Evolutionary conservation across 805 yeast genomes (phyloP).

Genomic region (Cyberlindnera lachancei): DNA sequence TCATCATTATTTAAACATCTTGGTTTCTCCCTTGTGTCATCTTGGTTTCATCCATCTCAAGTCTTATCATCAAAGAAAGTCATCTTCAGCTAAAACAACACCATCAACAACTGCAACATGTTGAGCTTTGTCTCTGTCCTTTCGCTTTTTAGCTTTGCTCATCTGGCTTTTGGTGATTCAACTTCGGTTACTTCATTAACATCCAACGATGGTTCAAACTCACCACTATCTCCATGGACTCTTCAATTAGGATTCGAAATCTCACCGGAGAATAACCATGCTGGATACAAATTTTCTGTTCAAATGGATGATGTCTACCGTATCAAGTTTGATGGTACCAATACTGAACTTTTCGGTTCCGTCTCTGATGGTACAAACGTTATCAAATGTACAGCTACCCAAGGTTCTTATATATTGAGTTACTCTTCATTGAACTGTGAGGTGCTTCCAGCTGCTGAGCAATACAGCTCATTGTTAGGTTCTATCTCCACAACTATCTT

Average conservation of each 20-base stretch:
- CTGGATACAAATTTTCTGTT: conserved; percentile 17
- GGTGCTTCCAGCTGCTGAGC: conserved; percentile 12
- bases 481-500: conserved; percentile 22
- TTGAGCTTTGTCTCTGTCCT: conserved; percentile 5
- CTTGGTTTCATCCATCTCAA: conserved; percentile 2
- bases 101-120: conserved; percentile 1
- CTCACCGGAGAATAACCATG: conserved; percentile 16
- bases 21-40: background rate
- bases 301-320: conserved; percentile 27
- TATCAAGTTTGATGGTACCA: conserved; percentile 23
- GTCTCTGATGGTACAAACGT: conserved; percentile 21
- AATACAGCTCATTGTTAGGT: conserved; percentile 22
- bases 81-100: no score
- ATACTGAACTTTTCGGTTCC: conserved; percentile 14
- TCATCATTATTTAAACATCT: background rate
- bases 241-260: conserved; percentile 24
- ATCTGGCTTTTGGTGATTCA: no score
- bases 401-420: conserved; percentile 27
- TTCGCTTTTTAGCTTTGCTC: conserved; percentile 4
- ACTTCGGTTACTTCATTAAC: conserved; percentile 4
- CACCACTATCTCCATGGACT: conserved; percentile 28
- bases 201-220: conserved; percentile 6
- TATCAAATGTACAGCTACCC: conserved; percentile 25
- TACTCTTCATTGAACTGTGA: conserved; percentile 26
- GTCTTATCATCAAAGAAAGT: no score